Conservation (phyloP, 805 yeast species). For the Candida insectorum region DNA sequence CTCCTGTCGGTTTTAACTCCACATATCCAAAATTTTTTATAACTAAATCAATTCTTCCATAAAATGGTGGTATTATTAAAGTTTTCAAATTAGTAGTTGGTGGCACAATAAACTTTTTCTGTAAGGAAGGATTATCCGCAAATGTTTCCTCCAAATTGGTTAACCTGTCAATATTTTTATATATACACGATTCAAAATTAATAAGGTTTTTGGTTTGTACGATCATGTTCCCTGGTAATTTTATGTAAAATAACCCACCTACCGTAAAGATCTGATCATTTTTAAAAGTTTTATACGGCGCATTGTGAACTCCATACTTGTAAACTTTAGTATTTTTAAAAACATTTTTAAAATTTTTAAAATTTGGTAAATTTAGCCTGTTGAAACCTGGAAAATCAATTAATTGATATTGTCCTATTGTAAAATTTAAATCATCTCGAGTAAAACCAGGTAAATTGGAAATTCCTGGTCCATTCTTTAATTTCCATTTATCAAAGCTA, state of each 20-base stretch:
- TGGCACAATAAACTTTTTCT: conserved; percentile 9
- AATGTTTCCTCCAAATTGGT: conserved; percentile 16
- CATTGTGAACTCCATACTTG: conserved; percentile 26
- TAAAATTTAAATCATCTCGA: conserved; percentile 41
- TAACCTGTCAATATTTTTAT: conserved; percentile 4
- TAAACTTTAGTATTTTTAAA: conserved; percentile 26
- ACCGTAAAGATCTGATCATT: conserved; percentile 46
- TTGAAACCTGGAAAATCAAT: conserved; percentile 14
- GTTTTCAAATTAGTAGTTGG: conserved; percentile 23
- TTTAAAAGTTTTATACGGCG: conserved; percentile 34
- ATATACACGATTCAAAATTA: conserved; percentile 62
- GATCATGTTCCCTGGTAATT: conserved; percentile 43
- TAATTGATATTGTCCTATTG: conserved; percentile 16
- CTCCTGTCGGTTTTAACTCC: conserved; percentile 58
- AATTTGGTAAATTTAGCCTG: conserved; percentile 11
- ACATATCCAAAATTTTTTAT: conserved; percentile 63
- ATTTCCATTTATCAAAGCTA: conserved; percentile 17
- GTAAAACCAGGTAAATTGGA: conserved; percentile 71
- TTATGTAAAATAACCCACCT: conserved; percentile 61
- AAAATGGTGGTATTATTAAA: conserved; percentile 67
- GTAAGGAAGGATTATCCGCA: conserved; percentile 13
- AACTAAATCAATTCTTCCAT: conserved; percentile 63
- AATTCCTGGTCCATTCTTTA: conserved; percentile 42
- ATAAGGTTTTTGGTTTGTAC: conserved; percentile 32
- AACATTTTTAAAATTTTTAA: conserved; percentile 21